Evolutionary conservation across 73 alveolate species (phyloP), one percentile per base, ranked within the genome.

Genomic region (Paramecium sexaurelia): DNA sequence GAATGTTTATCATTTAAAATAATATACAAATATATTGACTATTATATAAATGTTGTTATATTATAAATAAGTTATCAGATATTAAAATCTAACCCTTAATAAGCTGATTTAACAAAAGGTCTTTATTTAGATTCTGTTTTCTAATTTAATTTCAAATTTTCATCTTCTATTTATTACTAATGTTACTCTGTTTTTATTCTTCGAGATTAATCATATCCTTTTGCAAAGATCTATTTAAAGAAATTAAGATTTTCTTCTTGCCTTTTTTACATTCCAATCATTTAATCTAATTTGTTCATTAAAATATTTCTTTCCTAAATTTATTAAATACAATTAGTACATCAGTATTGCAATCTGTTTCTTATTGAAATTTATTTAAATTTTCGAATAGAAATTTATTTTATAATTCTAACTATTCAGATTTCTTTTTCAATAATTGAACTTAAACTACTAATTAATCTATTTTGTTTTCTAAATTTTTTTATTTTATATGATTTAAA

Each of bases 141-240:
- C 83, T 61, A 19, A 61, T 61, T 61, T 61, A 32, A 26, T 11
- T 61, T 61, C 26, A 61, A 22, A 11, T 32, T 32, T 29, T 61
- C 83, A 11, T 61, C 83, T 26, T 61, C 83, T 32, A 29, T 13
- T 61, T 61, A 61, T 61, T 61, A 19, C 43, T 61, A 24, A 29
- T 61, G 83, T 32, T 61, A 61, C 43, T 61, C 83, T 26, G 83
- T 61, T 61, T 61, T 61, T 29, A 61, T 61, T 32, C 83, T 61
- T 61, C 83, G 83, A 61, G 83, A 61, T 61, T 61, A n/a, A 61
- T 61, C 83, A 32, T 32, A 61, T 61, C 83, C 83, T 61, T 61
- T 61, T 2, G 20, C 83, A 61, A 61, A 61, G 43, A 61, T 29
- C 43, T 61, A 61, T 61, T 61, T 61, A 61, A 61, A 61, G 83